Percentiles rank a stretch among this genome's conserved stretches.
Evolutionary conservation across 371 early-diverging fungal species (phyloP).

Genomic region (Cokeromyces recurvatus): DNA sequence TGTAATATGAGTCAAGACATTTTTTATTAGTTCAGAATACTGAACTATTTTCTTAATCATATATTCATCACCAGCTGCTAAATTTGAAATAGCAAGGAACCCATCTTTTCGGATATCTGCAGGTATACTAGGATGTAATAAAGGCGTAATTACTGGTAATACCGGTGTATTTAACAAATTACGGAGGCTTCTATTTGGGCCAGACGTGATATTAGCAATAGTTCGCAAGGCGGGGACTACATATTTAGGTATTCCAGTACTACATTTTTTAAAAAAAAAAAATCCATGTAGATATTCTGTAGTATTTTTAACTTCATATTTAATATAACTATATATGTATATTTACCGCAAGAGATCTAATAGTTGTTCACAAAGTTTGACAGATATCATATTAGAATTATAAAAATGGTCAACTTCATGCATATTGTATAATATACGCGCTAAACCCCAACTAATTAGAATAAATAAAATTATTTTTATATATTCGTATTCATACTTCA

Average conservation of each 20-base stretch:
- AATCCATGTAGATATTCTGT: no score
- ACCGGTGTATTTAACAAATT: constrained; percentile 38
- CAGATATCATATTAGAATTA: constrained; percentile 10
- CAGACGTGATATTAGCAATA: constrained; percentile 53
- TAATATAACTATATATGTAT: background rate
- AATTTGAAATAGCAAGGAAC: constrained; percentile 47
- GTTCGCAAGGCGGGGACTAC: constrained; percentile 35
- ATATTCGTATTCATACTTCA: background rate
- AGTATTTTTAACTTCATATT: no score
- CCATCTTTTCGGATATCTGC: constrained; percentile 42
- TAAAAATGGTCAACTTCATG: constrained; percentile 41
- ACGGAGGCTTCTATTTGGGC: constrained; percentile 38
- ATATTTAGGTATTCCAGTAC: constrained; percentile 7
- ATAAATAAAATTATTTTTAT: background rate
- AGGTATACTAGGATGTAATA: constrained; percentile 18
- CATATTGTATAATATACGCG: constrained; percentile 54
- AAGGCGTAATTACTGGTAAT: constrained; percentile 12
- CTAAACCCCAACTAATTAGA: constrained; percentile 47
- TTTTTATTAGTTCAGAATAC: constrained; percentile 31
- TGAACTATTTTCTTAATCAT: constrained; percentile 39
- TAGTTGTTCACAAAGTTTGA: constrained; percentile 20
- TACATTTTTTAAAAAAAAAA: background rate
- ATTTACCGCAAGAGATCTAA: constrained; percentile 24
- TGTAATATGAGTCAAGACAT: constrained; percentile 26
- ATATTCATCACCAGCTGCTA: constrained; percentile 44